phyloP scores from a whole-genome alignment of 352 stramenopile genomes.

The Phytophthora megakarya region DNA sequence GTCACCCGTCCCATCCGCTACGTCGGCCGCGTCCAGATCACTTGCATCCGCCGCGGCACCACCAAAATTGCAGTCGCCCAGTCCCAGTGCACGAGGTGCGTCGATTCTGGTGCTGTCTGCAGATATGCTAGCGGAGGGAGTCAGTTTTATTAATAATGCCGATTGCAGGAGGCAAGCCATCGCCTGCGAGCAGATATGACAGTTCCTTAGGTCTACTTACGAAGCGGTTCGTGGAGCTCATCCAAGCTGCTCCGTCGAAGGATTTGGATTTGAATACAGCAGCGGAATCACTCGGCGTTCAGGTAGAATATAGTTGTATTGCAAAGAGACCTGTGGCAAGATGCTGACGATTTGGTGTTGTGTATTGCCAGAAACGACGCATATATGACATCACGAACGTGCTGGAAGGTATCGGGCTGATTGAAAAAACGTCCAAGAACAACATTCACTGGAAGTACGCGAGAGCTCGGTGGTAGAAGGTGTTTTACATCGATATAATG shows the following conservation, averaged over 20 bases:
- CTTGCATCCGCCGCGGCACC: conserved; percentile 28
- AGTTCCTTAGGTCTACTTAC: conserved; percentile 96
- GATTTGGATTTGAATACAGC: conserved; percentile 96
- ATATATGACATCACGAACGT: conserved; percentile 99
- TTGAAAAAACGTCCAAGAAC: conserved; percentile 98
- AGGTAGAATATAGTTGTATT: conserved; percentile 54
- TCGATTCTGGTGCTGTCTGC: background rate
- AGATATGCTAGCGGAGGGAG: background rate
- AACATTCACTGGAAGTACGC: conserved; percentile 97
- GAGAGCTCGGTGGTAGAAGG: background rate
- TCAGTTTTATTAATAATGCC: background rate
- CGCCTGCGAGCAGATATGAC: conserved; percentile 92
- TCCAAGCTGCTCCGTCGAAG: conserved; percentile 87
- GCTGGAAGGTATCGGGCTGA: conserved; percentile 96
- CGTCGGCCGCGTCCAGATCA: conserved; percentile 21
- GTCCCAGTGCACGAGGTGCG: conserved; percentile 47
- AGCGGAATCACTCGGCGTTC: conserved; percentile 76
- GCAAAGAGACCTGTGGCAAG: too few relatives aligned
- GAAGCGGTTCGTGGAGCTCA: conserved; percentile 97
- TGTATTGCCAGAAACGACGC: conserved; percentile 85
- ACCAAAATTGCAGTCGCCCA: conserved; percentile 55
- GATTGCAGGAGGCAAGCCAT: conserved; percentile 49
- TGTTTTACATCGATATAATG: background rate
- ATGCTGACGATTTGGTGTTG: conserved; percentile 1
- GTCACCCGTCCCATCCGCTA: conserved; percentile 15